Conservation (phyloP, 345 rosid genomes). For the Theobroma cacao region DNA sequence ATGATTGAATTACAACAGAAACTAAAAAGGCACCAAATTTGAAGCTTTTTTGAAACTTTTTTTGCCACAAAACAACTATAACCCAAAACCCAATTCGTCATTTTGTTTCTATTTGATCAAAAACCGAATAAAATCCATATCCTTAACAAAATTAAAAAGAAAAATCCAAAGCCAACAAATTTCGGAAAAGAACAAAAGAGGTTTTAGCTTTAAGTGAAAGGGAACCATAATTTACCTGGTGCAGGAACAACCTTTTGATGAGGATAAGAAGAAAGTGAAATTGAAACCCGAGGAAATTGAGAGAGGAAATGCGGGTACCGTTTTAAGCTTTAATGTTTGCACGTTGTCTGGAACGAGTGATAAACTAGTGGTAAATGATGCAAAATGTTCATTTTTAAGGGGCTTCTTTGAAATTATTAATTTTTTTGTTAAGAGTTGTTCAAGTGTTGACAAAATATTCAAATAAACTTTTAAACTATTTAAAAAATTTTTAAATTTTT, state of each 20-base stretch:
- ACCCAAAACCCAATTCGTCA: background rate
- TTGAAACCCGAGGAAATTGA: background rate
- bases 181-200: background rate
- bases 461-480: too few species aligned
- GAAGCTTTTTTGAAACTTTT: background rate
- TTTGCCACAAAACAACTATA: background rate
- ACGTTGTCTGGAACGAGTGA: background rate
- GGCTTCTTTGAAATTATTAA: background rate
- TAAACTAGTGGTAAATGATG: background rate
- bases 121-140: background rate
- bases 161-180: background rate
- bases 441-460: too few species aligned
- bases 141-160: background rate
- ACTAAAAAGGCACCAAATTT: background rate
- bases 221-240: background rate
- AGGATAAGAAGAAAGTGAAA: background rate
- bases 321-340: background rate
- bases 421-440: too few species aligned
- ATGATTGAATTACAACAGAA: background rate
- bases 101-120: background rate
- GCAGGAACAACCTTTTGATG: background rate
- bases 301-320: background rate
- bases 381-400: background rate
- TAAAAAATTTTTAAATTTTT: too few species aligned
- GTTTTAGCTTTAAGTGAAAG: background rate